phyloP scores from a whole-genome alignment of 805 yeast genomes.

The Debaryomyces hansenii region DNA sequence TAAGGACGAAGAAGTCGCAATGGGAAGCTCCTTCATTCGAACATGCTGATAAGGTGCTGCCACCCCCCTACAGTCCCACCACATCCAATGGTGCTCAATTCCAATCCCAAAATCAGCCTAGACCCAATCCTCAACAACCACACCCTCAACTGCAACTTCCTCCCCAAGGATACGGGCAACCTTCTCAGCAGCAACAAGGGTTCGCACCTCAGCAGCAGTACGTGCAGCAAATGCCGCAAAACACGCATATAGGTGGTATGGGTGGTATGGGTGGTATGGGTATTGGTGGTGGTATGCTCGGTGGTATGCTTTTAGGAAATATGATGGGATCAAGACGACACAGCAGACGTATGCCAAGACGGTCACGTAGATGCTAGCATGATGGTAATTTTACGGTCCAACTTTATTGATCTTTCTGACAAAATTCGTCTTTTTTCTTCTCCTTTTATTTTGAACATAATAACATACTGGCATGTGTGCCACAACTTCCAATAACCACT shows the following conservation, averaged over 20 bases:
- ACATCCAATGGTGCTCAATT: background rate
- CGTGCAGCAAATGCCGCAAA: background rate
- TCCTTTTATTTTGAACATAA: no score
- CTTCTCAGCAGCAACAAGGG: constrained; percentile 21
- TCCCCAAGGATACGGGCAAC: constrained; percentile 29
- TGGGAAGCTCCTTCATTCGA: constrained; percentile 78
- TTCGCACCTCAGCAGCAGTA: constrained; percentile 6
- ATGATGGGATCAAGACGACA: constrained; percentile 25
- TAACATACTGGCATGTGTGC: no score
- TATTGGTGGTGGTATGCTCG: constrained; percentile 56
- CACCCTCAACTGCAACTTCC: constrained; percentile 18
- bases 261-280: constrained; percentile 50
- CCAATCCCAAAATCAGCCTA: background rate
- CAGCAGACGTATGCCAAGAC: no score
- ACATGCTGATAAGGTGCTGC: constrained; percentile 17
- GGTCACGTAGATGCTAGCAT: no score
- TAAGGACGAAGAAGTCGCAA: constrained; percentile 74
- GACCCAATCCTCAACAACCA: constrained; percentile 6
- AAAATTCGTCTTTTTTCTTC: no score
- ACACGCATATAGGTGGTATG: background rate
- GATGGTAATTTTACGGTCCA: no score
- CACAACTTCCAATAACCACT: no score
- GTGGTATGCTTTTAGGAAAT: constrained; percentile 55
- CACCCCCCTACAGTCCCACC: constrained; percentile 42
- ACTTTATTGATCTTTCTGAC: no score